Percentiles rank a stretch among this genome's conserved stretches.
These are phyloP conservation scores for Pichia sp. DNA, from an alignment of 1,139 yeast genomes.

Conservation along the genomic window DNA sequence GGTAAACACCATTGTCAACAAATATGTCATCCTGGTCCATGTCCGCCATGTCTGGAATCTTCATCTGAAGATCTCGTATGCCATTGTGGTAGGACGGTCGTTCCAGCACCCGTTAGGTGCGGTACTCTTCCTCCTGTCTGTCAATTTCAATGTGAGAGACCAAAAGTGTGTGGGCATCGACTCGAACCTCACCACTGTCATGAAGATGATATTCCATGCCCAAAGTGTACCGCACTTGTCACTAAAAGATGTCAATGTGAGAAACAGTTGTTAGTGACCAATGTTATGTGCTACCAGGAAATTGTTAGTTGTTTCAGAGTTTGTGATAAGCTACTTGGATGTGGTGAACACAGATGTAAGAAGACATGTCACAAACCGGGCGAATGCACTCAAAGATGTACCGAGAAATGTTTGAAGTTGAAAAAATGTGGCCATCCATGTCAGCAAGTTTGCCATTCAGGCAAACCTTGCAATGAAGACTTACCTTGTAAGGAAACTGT, in stretches of 20 bases:
- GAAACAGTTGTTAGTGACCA: conserved; percentile 42
- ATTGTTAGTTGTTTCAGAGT: conserved; percentile 65
- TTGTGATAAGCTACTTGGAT: conserved; percentile 50
- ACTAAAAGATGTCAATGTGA: conserved; percentile 70
- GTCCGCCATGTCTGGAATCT: conserved; percentile 80
- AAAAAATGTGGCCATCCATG: conserved; percentile 63
- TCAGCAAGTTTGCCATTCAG: conserved; percentile 56
- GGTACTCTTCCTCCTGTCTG: conserved; percentile 70
- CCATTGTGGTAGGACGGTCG: conserved; percentile 74
- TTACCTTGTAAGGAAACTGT: conserved; percentile 47
- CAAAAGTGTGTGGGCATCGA: conserved; percentile 66
- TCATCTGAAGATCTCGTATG: conserved; percentile 76
- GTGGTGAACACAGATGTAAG: conserved; percentile 65
- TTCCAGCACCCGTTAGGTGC: conserved; percentile 85
- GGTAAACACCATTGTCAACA: conserved; percentile 68
- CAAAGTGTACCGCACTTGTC: conserved; percentile 68
- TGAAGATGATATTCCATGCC: conserved; percentile 54
- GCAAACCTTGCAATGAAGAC: conserved; percentile 38
- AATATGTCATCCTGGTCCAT: conserved; percentile 78
- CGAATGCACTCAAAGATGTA: conserved; percentile 36
- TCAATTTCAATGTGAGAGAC: conserved; percentile 57
- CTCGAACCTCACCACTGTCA: conserved; percentile 75
- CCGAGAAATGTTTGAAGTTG: conserved; percentile 45
- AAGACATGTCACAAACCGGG: conserved; percentile 44
- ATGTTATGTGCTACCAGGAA: conserved; percentile 65